These are phyloP conservation scores for Mucor mucedo DNA, from an alignment of 371 early-diverging fungal species.

Conservation along the genomic window DNA sequence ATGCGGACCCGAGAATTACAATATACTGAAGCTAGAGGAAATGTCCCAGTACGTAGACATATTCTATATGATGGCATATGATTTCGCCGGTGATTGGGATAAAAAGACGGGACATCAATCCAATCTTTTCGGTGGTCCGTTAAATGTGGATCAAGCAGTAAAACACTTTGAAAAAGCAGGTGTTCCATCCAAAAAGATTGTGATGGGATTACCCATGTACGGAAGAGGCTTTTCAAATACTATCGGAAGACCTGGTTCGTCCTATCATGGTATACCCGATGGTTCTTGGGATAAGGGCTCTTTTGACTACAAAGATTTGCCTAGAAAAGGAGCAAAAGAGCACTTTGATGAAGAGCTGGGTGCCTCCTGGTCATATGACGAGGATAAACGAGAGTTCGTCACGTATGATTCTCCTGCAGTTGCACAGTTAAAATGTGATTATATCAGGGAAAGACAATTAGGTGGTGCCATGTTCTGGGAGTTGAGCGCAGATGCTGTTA, in stretches of 20 bases:
- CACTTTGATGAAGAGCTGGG: conserved; percentile 69
- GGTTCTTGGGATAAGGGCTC: conserved; percentile 89
- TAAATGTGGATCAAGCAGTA: conserved; percentile 68
- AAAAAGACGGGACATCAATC: conserved; percentile 80
- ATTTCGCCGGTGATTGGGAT: conserved; percentile 82
- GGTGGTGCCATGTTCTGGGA: conserved; percentile 92
- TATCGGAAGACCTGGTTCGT: conserved; percentile 43
- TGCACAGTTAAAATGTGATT: conserved; percentile 75
- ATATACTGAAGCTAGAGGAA: conserved; percentile 59
- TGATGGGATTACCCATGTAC: conserved; percentile 30
- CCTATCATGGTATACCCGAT: conserved; percentile 66
- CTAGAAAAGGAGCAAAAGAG: conserved; percentile 64
- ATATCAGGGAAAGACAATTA: conserved; percentile 65
- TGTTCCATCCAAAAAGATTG: conserved; percentile 28
- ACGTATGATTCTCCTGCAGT: conserved; percentile 84
- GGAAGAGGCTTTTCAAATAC: conserved; percentile 75
- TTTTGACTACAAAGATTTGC: conserved; percentile 77
- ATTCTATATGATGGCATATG: conserved; percentile 85
- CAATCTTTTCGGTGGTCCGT: conserved; percentile 72
- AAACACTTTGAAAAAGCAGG: conserved; percentile 19
- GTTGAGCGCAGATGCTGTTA: conserved; percentile 62
- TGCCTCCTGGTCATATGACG: conserved; percentile 80
- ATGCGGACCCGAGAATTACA: conserved; percentile 66
- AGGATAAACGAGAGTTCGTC: conserved; percentile 67
- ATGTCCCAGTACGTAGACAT: conserved; percentile 72